Base-by-base conservation (phyloP, 1,139 yeast species). In the Pichia sp. region DNA sequence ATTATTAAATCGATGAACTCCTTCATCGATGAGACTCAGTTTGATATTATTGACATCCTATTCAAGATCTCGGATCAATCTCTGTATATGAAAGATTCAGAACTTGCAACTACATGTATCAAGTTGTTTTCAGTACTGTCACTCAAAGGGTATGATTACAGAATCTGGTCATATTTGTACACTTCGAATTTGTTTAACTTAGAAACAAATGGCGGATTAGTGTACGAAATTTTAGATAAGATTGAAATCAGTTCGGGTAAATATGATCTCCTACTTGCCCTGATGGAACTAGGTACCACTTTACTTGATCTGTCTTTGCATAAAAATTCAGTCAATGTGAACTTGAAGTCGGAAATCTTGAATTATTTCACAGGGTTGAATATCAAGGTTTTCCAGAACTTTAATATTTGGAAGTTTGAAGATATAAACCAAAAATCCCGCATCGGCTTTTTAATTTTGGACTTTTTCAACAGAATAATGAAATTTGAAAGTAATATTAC, bases 151-250 rank as follows among this genome's bases (percentile, higher is more conserved):
- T 73, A 72, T 40, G 77, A 95, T 0, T 73, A 75, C 51, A 68
- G 88, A 50, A 83, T 88, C 3, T 88, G 96, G 95, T 75, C 88
- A 0, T 85, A 80, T 55, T 63, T 88, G 23, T 73, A 80, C 23
- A 77, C 79, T 45, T 82, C 95, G 1, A 74, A 79, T 27, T 65
- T 87, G 29, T 66, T 86, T 3, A 79, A 83, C 16, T 72, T 73
- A 43, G 74, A 77, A 49, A 87, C 88, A 0, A 79, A 77, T 52
- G 87, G 85, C 43, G 92, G 94, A 0, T 65, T 79, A 43, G 78
- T 81, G 0, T 64, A 79, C 1, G 71, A 73, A 0, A 70, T 86
- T 7, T 69, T 86, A 45, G 90, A 92, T 3, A 74, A 90, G 3
- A 73, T 79, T 29, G 97, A 88, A 62, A 74, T 81, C 62, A 79